Percentiles rank a stretch among this genome's conserved stretches.
phyloP scores from a whole-genome alignment of 2,329 filamentous ascomycete species.

The Ilyonectria destructans region DNA sequence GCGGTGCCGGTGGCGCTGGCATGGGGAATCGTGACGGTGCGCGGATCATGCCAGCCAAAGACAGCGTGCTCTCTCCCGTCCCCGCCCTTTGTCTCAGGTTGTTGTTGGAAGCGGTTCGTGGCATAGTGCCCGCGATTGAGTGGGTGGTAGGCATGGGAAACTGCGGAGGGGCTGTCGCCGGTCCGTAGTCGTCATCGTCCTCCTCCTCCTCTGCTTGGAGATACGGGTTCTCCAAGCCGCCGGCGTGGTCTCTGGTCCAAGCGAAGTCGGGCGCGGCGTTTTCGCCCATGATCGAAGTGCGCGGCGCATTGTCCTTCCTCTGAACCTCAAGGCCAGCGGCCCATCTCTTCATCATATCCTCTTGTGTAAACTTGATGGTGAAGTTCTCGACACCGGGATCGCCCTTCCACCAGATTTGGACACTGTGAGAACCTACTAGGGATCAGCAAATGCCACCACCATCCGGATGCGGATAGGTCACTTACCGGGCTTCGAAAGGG shows the following conservation, averaged over 20 bases:
- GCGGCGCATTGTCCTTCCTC: constrained; percentile 73
- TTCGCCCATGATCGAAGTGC: constrained; percentile 65
- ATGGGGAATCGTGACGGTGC: constrained; percentile 81
- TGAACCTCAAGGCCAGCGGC: constrained; percentile 84
- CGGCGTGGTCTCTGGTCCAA: constrained; percentile 81
- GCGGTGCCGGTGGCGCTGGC: constrained; percentile 68
- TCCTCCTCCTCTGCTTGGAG: constrained; percentile 73
- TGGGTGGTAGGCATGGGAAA: constrained; percentile 52
- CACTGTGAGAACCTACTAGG: constrained; percentile 85
- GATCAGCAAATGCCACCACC: constrained; percentile 48
- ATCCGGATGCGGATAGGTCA: constrained; percentile 26
- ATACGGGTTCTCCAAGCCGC: constrained; percentile 86
- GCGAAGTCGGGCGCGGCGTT: constrained; percentile 80
- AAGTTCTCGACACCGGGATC: constrained; percentile 97
- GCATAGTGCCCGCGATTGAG: constrained; percentile 46
- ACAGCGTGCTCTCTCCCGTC: constrained; percentile 79
- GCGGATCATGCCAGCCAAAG: constrained; percentile 70
- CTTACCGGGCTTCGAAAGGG: constrained; percentile 88
- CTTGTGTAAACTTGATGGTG: constrained; percentile 92
- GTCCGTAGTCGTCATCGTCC: constrained; percentile 71
- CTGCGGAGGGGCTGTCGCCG: constrained; percentile 56
- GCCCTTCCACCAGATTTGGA: constrained; percentile 99
- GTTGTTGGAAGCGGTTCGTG: constrained; percentile 74
- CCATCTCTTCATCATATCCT: constrained; percentile 96
- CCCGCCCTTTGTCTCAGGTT: constrained; percentile 84